These are phyloP conservation scores for Mortierella sp. DNA, from an alignment of 371 early-diverging fungal genomes.

Conservation along the genomic window DNA sequence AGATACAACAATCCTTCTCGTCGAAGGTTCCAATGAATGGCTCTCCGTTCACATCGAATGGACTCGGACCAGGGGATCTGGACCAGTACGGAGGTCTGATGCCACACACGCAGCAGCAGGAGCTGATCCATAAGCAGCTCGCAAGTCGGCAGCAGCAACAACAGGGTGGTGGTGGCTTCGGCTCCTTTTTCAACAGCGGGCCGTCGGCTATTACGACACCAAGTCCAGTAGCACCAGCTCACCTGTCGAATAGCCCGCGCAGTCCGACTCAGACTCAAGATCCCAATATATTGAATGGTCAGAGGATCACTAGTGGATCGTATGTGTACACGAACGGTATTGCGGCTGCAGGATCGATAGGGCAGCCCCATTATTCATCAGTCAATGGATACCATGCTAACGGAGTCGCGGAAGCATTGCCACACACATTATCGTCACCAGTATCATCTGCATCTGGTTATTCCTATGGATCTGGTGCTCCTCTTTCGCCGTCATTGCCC, in stretches of 20 bases:
- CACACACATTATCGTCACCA: slow-evolving; percentile 3
- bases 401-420: background rate
- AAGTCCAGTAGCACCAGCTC: slow-evolving; percentile 16
- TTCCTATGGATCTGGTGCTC: background rate
- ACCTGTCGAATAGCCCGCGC: slow-evolving; percentile 16
- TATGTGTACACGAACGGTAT: slow-evolving; percentile 39
- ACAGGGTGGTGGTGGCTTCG: slow-evolving; percentile 25
- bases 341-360: slow-evolving; percentile 23
- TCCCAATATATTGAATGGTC: slow-evolving; percentile 39
- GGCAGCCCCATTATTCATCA: slow-evolving; percentile 19
- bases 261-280: slow-evolving; percentile 47
- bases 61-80: slow-evolving; percentile 25
- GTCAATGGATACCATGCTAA: slow-evolving; percentile 24
- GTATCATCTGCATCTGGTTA: slow-evolving; percentile 3
- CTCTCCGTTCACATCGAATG: background rate
- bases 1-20: slow-evolving; percentile 25
- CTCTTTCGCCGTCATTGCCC: slow-evolving; percentile 1
- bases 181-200: slow-evolving; percentile 26
- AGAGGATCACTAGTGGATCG: slow-evolving; percentile 43
- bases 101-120: slow-evolving; percentile 53
- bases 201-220: background rate
- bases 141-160: slow-evolving; percentile 24
- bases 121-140: slow-evolving; percentile 48
- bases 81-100: slow-evolving; percentile 36
- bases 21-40: slow-evolving; percentile 17